Evolutionary conservation across 768 basidiomycete species (phyloP).

Genomic region (Suillus weaverae): DNA sequence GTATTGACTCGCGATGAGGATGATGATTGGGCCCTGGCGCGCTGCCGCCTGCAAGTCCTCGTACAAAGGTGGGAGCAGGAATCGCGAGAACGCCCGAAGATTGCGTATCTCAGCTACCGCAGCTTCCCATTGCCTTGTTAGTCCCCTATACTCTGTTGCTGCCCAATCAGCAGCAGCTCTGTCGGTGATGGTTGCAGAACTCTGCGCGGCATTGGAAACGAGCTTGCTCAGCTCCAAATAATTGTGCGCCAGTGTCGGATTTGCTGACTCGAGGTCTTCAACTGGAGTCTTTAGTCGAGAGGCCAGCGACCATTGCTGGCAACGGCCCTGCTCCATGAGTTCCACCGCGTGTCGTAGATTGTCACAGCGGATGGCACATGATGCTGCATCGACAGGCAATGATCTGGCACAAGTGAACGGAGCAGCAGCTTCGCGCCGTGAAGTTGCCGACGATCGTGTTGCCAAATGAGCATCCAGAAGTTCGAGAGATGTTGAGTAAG

Average conservation of each 20-base stretch:
- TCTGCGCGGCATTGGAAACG: constrained; percentile 1
- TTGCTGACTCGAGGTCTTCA: constrained; percentile 17
- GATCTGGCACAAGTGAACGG: background rate
- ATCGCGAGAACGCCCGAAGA: constrained; percentile 15
- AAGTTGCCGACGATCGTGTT: background rate
- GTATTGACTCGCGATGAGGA: constrained; percentile 15
- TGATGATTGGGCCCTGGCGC: constrained; percentile 19
- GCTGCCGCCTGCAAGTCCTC: constrained; percentile 16
- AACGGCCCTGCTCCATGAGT: constrained; percentile 26
- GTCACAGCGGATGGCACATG: constrained; percentile 14
- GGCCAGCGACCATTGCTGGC: constrained; percentile 30
- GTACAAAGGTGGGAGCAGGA: constrained; percentile 18
- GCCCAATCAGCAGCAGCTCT: background rate
- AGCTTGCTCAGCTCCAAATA: constrained; percentile 10
- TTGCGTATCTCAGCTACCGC: constrained; percentile 12
- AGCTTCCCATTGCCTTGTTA: constrained; percentile 8
- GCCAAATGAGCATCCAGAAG: constrained; percentile 3
- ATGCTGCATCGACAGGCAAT: constrained; percentile 7
- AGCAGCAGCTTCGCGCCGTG: background rate
- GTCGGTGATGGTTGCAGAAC: background rate
- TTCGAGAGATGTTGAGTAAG: background rate
- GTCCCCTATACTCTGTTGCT: constrained; percentile 11
- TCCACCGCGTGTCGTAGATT: constrained; percentile 19
- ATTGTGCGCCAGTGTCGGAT: constrained; percentile 6
- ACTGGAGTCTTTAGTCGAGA: constrained; percentile 24